These are phyloP conservation scores for Podospora conica DNA, from an alignment of 495 filamentous ascomycete genomes.

Conservation along the genomic window DNA sequence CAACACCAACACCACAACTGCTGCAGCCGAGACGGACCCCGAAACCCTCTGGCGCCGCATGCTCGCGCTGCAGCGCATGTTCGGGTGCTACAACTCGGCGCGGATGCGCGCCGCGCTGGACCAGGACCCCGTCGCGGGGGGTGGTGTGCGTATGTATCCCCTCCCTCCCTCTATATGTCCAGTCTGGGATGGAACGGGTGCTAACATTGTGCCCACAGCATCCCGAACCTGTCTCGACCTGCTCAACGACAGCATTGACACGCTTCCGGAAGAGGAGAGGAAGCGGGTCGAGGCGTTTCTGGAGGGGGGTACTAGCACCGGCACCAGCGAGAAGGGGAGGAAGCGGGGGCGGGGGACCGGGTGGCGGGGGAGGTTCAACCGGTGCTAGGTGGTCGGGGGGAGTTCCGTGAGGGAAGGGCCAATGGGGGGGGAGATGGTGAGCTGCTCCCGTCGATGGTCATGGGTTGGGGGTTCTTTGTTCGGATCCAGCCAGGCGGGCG, in stretches of 20 bases:
- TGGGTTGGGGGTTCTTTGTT: not conserved
- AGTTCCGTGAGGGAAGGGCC: not conserved
- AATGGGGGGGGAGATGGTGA: too few relatives aligned
- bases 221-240: constrained; percentile 38
- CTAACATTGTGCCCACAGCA: constrained; percentile 22
- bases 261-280: constrained; percentile 33
- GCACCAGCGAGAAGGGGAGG: too few relatives aligned
- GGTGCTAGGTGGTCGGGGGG: not conserved
- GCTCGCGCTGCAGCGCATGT: constrained; percentile 38
- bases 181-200: not conserved
- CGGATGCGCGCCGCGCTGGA: constrained; percentile 40
- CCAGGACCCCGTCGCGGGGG: constrained; percentile 21
- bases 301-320: too few relatives aligned
- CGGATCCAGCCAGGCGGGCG: too few relatives aligned
- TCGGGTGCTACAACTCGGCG: constrained; percentile 42
- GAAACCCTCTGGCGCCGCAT: constrained; percentile 40
- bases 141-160: constrained; percentile 34
- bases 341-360: not conserved
- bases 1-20: not conserved
- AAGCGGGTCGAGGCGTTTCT: constrained; percentile 21
- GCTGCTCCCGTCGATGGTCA: not conserved
- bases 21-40: constrained; percentile 23
- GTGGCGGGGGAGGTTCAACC: not conserved
- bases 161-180: not conserved
- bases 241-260: constrained; percentile 38